Conservation (phyloP, 768 basidiomycete genomes). For the Lepiota venenata region DNA sequence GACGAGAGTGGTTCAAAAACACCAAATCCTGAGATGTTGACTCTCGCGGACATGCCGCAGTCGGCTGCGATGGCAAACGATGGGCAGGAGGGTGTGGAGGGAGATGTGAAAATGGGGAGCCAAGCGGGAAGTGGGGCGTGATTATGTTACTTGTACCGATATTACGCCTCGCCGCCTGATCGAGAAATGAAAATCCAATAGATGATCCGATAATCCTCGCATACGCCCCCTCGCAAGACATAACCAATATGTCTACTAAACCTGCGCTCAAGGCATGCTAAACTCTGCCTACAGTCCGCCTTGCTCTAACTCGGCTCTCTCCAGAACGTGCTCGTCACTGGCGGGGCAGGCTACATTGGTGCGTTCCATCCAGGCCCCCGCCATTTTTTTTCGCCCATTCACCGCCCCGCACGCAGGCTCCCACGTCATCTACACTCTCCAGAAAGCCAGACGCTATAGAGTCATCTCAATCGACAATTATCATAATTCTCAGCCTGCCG, state of each 20-base stretch:
- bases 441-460: slow-evolving; percentile 85
- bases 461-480: slow-evolving; percentile 95
- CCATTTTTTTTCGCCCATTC: slow-evolving; percentile 6
- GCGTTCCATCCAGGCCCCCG: slow-evolving; percentile 13
- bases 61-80: slow-evolving; percentile 13
- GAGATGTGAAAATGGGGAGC: slow-evolving; percentile 51
- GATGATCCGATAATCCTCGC: slow-evolving; percentile 20
- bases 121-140: slow-evolving; percentile 13
- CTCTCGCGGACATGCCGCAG: slow-evolving; percentile 20
- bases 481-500: slow-evolving; percentile 82
- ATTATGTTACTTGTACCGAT: too few species aligned
- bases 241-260: slow-evolving; percentile 11
- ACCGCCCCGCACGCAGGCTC: slow-evolving; percentile 57
- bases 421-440: slow-evolving; percentile 85
- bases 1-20: slow-evolving; percentile 33
- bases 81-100: slow-evolving; percentile 29
- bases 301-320: slow-evolving; percentile 20
- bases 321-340: slow-evolving; percentile 44
- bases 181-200: slow-evolving; percentile 14
- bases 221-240: slow-evolving; percentile 9
- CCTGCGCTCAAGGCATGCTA: slow-evolving; percentile 45
- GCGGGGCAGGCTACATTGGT: slow-evolving; percentile 93
- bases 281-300: slow-evolving; percentile 10
- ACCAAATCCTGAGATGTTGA: slow-evolving; percentile 18
- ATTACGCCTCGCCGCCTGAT: slow-evolving; percentile 17